phyloP scores from a whole-genome alignment of 139 green algal genomes.

The Chlorella sp. region DNA sequence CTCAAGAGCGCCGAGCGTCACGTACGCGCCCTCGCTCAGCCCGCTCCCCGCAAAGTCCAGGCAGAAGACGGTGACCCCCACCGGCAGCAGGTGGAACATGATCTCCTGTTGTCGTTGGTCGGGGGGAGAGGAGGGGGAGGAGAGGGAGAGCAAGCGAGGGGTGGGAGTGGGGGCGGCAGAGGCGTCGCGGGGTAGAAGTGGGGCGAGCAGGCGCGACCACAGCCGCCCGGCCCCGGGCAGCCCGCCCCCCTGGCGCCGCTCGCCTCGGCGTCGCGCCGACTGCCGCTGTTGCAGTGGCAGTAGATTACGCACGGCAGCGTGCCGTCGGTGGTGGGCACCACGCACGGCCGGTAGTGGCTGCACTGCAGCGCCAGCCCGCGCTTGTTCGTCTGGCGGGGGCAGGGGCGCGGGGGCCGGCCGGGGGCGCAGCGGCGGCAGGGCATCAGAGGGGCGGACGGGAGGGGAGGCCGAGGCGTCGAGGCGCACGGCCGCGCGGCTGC shows the following conservation, averaged over 20 bases:
- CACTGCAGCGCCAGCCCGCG: constrained; percentile 66
- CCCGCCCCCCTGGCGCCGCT: too few species aligned
- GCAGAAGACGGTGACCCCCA: constrained; percentile 78
- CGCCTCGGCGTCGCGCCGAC: constrained; percentile 77
- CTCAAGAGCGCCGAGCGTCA: constrained; percentile 89
- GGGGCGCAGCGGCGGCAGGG: too few species aligned
- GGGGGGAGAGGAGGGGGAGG: too few species aligned
- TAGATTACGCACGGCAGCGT: constrained; percentile 81
- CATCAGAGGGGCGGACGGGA: too few species aligned
- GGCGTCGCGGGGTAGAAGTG: too few species aligned
- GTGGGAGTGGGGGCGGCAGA: too few species aligned
- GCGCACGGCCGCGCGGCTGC: too few species aligned
- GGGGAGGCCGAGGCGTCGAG: too few species aligned
- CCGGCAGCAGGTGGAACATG: constrained; percentile 72
- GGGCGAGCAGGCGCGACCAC: too few species aligned
- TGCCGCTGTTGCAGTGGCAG: constrained; percentile 90
- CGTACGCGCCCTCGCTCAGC: constrained; percentile 85
- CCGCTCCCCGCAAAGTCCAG: constrained; percentile 88
- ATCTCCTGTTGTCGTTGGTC: too few species aligned
- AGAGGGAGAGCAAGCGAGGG: too few species aligned
- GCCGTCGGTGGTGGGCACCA: constrained; percentile 41
- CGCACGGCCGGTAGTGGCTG: constrained; percentile 70
- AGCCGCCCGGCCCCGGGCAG: too few species aligned
- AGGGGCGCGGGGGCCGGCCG: constrained; percentile 1
- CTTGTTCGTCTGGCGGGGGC: constrained; percentile 64